Evolutionary conservation across 345 rosid species (phyloP), one percentile per base, ranked within the genome.

Genomic region (Hibiscus tridactylites): DNA sequence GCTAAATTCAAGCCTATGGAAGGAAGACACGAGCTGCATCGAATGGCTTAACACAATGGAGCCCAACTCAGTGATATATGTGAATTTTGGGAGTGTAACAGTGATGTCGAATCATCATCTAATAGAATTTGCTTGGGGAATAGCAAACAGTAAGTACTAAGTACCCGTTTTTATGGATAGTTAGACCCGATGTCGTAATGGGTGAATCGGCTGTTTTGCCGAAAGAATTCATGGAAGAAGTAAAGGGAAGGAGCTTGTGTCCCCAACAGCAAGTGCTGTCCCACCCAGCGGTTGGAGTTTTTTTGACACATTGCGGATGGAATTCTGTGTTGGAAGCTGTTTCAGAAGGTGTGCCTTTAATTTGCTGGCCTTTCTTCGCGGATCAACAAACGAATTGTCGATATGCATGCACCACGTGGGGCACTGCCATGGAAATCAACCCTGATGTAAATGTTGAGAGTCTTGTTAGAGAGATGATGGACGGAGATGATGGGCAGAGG

Each of bases 221-320:
- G 0, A 61, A 47, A 15, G 83, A 74, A 21, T 76, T 65, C n/a
- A 16, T 74, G 0, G 44, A 74, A 12, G 78, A 65, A 69, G 71
- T 66, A 0, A 73, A 74, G n/a, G 67, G 68, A 24, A 73, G 78
- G 54, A 78, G 78, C 2, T 26, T 26, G 84, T 79, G 83, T 29
- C 57, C 71, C 2, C 84, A 79, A 68, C 72, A 71, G 1, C 28
- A n/a, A 5, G 81, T 81, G 16, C 73, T 83, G 8, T 61, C 47
- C 6, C 84, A 77, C 29, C 71, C 68, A 4, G 44, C 87, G 0
- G 68, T 81, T 2, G 81, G 78, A 0, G 72, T 68, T 68, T 81
- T 83, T 65, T 19, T 83, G 0, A 80, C 76, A 11, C 82, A 80
- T 11, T 78, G 82, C 0, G 82, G 84, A 3, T 83, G 84, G 82